Conservation (phyloP, 176 grass and related monocot genomes). For the Themeda triandra region DNA sequence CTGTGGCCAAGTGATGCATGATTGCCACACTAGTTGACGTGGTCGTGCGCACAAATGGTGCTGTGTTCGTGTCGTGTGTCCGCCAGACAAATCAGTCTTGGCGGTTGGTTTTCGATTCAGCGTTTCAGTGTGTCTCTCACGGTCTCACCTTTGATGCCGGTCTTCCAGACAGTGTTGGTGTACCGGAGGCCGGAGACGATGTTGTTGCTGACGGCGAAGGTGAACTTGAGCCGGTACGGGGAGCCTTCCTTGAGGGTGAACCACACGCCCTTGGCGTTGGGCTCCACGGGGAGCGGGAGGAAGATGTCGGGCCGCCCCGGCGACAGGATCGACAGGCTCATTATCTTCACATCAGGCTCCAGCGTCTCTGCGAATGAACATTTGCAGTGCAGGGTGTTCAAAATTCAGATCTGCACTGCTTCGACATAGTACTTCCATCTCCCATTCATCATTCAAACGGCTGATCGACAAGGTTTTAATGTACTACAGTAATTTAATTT, state of each 20-base stretch:
- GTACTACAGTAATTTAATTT: background rate
- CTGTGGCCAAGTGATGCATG: background rate
- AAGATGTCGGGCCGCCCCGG: constrained; percentile 69
- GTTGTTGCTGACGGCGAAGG: constrained; percentile 84
- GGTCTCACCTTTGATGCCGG: constrained; percentile 70
- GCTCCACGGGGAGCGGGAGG: constrained; percentile 64
- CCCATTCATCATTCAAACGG: background rate
- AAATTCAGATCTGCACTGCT: background rate
- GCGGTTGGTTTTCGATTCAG: background rate
- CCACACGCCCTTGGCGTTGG: constrained; percentile 72
- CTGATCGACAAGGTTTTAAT: background rate
- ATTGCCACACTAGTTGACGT: background rate
- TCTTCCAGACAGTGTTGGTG: constrained; percentile 98
- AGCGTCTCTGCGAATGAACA: constrained; percentile 55
- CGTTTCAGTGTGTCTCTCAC: too few relatives aligned
- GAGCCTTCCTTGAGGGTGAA: constrained; percentile 95
- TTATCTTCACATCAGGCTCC: constrained; percentile 90
- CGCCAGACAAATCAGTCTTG: too few relatives aligned
- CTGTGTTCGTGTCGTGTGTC: too few relatives aligned
- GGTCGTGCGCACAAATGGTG: background rate
- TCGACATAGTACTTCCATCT: too few relatives aligned
- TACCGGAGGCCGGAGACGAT: constrained; percentile 95
- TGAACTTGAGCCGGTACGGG: constrained; percentile 88
- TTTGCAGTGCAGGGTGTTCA: background rate
- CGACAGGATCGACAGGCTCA: constrained; percentile 77